Evolutionary conservation across 257 asterid species (phyloP).

Genomic region (Nemophila menziesii): DNA sequence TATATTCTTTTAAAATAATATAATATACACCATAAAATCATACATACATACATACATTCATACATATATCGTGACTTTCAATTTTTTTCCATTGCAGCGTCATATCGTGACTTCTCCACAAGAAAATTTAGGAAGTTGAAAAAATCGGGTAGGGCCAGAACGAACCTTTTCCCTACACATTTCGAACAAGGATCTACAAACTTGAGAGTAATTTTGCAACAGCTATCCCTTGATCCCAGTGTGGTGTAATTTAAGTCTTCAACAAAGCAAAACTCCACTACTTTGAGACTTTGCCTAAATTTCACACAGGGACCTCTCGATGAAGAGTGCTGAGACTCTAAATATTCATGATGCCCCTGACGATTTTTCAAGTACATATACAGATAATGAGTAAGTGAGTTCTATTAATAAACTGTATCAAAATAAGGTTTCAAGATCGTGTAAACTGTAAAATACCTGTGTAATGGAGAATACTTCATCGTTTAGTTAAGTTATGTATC

Average conservation of each 20-base stretch:
- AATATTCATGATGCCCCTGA: constrained; percentile 81
- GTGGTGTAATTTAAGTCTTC: constrained; percentile 51
- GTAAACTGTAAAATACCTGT: constrained; percentile 63
- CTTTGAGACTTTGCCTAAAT: constrained; percentile 35
- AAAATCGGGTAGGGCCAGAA: constrained; percentile 58
- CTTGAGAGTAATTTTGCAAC: constrained; percentile 59
- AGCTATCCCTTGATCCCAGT: constrained; percentile 84
- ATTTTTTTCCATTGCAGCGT: constrained; percentile 51
- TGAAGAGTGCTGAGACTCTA: constrained; percentile 15
- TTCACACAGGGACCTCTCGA: constrained; percentile 41
- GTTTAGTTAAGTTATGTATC: constrained; percentile 92
- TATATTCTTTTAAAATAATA: too few relatives aligned
- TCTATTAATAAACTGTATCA: too few relatives aligned
- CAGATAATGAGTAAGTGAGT: too few relatives aligned
- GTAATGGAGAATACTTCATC: constrained; percentile 75
- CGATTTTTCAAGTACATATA: not conserved
- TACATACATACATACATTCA: too few relatives aligned
- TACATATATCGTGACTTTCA: too few relatives aligned
- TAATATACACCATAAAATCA: too few relatives aligned
- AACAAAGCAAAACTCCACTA: constrained; percentile 66
- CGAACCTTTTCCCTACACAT: constrained; percentile 36
- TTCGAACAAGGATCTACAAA: constrained; percentile 39
- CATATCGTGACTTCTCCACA: constrained; percentile 59
- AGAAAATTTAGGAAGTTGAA: constrained; percentile 68
- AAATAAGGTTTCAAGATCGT: not conserved